These are phyloP conservation scores for Serendipita sp. DNA, from an alignment of 768 basidiomycete species.

Conservation along the genomic window DNA sequence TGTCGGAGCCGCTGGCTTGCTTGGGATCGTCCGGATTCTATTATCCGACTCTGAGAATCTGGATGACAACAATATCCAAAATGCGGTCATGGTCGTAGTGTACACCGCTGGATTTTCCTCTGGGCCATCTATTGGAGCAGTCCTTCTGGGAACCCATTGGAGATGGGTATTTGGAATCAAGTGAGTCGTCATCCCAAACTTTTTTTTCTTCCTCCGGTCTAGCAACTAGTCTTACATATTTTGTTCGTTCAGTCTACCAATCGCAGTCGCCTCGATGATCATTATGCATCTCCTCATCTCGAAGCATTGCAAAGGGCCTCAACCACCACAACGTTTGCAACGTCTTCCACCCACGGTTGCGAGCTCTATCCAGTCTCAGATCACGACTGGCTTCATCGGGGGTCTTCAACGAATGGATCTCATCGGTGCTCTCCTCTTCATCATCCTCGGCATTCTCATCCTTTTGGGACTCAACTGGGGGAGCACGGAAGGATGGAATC, in stretches of 20 bases:
- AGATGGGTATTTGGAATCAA: conserved; percentile 45
- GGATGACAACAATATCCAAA: conserved; percentile 29
- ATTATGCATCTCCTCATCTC: conserved; percentile 30
- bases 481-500: conserved; percentile 27
- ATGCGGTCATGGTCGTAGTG: conserved; percentile 27
- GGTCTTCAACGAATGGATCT: conserved; percentile 29
- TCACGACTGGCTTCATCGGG: conserved; percentile 9
- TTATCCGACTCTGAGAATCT: conserved; percentile 30
- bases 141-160: conserved; percentile 26
- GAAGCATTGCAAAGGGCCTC: conserved; percentile 17
- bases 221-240: too few species aligned
- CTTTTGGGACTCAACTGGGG: conserved; percentile 39
- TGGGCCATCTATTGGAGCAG: conserved; percentile 34
- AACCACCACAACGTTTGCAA: conserved; percentile 9
- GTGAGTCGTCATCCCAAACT: conserved; percentile 19
- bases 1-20: conserved; percentile 14
- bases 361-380: neutral
- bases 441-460: conserved; percentile 29
- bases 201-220: neutral
- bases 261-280: conserved; percentile 22
- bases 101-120: conserved; percentile 28
- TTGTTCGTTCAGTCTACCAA: conserved; percentile 28
- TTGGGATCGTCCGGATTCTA: conserved; percentile 26
- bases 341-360: conserved; percentile 4
- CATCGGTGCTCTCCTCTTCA: conserved; percentile 31